A percentile compares a stretch with the other conserved stretches of the same genome.
Evolutionary conservation across 371 early-diverging fungal species (phyloP).

Genomic region (Apophysomyces elegans): DNA sequence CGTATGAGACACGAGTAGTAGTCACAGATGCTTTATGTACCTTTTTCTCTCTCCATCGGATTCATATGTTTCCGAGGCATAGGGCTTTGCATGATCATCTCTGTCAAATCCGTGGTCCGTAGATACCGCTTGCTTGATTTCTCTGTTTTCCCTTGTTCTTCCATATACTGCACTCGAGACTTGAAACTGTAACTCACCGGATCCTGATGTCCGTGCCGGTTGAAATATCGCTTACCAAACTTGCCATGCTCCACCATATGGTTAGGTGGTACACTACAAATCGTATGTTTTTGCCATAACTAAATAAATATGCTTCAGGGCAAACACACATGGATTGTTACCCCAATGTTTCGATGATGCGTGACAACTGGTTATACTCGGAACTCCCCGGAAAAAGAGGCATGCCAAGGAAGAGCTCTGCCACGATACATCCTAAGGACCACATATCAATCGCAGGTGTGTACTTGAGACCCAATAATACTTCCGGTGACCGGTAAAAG

Average conservation of each 20-base stretch:
- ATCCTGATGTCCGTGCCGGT: slow-evolving; percentile 51
- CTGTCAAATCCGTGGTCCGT: slow-evolving; percentile 71
- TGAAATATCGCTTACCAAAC: slow-evolving; percentile 76
- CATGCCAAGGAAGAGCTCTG: slow-evolving; percentile 90
- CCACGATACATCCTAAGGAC: slow-evolving; percentile 97
- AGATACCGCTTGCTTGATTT: slow-evolving; percentile 91
- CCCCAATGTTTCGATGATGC: slow-evolving; percentile 92
- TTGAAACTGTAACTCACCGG: slow-evolving; percentile 71
- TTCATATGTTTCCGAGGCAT: slow-evolving; percentile 66
- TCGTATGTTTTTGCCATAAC: not conserved
- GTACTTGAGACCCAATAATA: slow-evolving; percentile 90
- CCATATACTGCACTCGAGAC: slow-evolving; percentile 75
- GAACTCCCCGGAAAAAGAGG: slow-evolving; percentile 98
- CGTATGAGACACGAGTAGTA: not conserved
- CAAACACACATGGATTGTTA: slow-evolving; percentile 24
- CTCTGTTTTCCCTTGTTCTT: slow-evolving; percentile 70
- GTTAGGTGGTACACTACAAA: slow-evolving; percentile 55
- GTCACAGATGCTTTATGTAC: slow-evolving; percentile 24
- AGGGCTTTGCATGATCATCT: slow-evolving; percentile 86
- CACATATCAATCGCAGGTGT: slow-evolving; percentile 98
- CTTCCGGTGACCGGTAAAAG: slow-evolving; percentile 98
- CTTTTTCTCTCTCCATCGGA: slow-evolving; percentile 67
- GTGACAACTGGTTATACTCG: slow-evolving; percentile 91
- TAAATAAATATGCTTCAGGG: not conserved
- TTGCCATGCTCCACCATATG: slow-evolving; percentile 89